phyloP scores from a whole-genome alignment of 805 yeast genomes.

The Zygosaccharomyces siamensis region DNA sequence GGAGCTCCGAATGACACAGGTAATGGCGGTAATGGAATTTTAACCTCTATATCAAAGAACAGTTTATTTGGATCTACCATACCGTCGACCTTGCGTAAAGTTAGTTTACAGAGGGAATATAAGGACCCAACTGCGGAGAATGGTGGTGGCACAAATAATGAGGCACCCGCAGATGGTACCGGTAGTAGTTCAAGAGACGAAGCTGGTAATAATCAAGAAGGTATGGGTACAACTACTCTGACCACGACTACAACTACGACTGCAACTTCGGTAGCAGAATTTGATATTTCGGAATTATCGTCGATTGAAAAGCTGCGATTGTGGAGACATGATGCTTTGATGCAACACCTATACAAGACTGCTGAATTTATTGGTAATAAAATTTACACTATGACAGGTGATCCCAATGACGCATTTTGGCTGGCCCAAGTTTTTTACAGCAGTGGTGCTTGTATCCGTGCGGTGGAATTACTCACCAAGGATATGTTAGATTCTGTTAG shows the following conservation, averaged over 20 bases:
- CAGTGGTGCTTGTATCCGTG: conserved; percentile 72
- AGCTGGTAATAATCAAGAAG: conserved; percentile 3
- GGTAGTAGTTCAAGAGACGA: background rate
- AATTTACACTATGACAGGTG: conserved; percentile 73
- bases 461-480: conserved; percentile 61
- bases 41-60: conserved; percentile 26
- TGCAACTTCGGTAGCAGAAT: conserved; percentile 18
- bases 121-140: conserved; percentile 10
- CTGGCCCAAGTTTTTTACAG: conserved; percentile 82
- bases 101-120: conserved; percentile 24
- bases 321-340: conserved; percentile 91
- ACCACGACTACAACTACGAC: conserved; percentile 23
- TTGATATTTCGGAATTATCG: conserved; percentile 38
- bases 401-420: conserved; percentile 95
- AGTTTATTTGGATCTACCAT: conserved; percentile 28
- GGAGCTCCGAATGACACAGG: conserved; percentile 22
- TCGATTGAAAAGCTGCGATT: conserved; percentile 80
- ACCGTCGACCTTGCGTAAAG: conserved; percentile 32
- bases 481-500: conserved; percentile 50
- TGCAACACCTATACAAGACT: conserved; percentile 86
- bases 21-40: conserved; percentile 19
- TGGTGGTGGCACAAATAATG: conserved; percentile 4
- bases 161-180: conserved; percentile 4
- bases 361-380: conserved; percentile 93
- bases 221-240: conserved; percentile 12